These are phyloP conservation scores for Hydnum rufescens DNA, from an alignment of 768 basidiomycete genomes.

Conservation along the genomic window DNA sequence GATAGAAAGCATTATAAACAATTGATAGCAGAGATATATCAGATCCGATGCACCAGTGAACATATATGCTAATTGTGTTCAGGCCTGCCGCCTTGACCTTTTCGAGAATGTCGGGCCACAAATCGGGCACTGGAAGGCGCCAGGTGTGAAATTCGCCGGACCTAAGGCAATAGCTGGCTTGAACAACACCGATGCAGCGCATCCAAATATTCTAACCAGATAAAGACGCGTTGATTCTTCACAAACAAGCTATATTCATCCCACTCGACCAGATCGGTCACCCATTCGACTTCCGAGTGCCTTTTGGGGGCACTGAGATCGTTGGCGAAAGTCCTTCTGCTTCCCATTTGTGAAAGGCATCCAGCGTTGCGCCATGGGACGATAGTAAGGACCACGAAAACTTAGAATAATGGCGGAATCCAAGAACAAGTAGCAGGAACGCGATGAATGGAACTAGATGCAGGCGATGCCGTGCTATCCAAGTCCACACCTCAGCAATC, in stretches of 20 bases:
- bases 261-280: too few species aligned
- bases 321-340: too few species aligned
- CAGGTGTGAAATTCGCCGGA: constrained; percentile 78
- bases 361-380: too few species aligned
- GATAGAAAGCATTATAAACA: neutral
- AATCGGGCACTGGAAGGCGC: constrained; percentile 53
- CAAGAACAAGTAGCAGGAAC: too few species aligned
- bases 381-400: too few species aligned
- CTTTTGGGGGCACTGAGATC: too few species aligned
- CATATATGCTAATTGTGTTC: constrained; percentile 56
- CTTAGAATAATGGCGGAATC: too few species aligned
- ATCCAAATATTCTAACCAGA: constrained; percentile 30
- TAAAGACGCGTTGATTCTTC: constrained; percentile 47
- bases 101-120: constrained; percentile 70
- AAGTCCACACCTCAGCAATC: too few species aligned
- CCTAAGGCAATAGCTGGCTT: constrained; percentile 20
- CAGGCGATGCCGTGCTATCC: too few species aligned
- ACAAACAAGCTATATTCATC: constrained; percentile 57
- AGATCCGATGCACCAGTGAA: constrained; percentile 28
- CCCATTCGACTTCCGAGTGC: too few species aligned
- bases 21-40: neutral
- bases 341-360: too few species aligned
- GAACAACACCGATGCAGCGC: neutral
- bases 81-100: constrained; percentile 66
- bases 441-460: too few species aligned